Evolutionary conservation across 768 basidiomycete species (phyloP).

Genomic region (Russula olivacea): DNA sequence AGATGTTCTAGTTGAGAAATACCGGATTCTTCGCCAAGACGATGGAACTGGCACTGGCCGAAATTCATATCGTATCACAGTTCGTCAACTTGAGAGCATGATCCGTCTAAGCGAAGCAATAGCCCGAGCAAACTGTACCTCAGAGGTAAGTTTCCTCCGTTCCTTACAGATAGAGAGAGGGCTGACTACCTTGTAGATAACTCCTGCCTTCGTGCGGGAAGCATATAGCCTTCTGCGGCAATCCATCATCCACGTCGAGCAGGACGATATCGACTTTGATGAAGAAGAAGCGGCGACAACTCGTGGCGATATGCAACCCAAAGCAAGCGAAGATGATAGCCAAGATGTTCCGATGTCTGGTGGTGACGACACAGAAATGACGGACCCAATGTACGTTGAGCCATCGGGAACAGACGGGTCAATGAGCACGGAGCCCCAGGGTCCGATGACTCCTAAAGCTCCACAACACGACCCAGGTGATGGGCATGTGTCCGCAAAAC

Average conservation of each 20-base stretch:
- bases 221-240: conserved; percentile 90
- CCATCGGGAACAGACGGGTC: conserved; percentile 29
- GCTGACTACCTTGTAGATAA: conserved; percentile 52
- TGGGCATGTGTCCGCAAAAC: conserved; percentile 46
- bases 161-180: not conserved
- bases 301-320: conserved; percentile 36
- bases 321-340: conserved; percentile 41
- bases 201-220: conserved; percentile 89
- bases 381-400: conserved; percentile 41
- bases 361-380: conserved; percentile 50
- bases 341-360: conserved; percentile 61
- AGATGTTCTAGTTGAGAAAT: conserved; percentile 91
- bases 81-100: conserved; percentile 97
- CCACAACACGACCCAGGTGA: conserved; percentile 31
- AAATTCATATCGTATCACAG: conserved; percentile 96
- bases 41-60: conserved; percentile 82
- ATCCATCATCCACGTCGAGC: conserved; percentile 98
- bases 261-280: conserved; percentile 97
- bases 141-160: conserved; percentile 53
- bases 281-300: conserved; percentile 73
- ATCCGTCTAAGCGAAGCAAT: conserved; percentile 97
- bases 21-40: conserved; percentile 85
- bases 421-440: conserved; percentile 27
- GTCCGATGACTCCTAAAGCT: conserved; percentile 25
- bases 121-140: conserved; percentile 91